phyloP scores from a whole-genome alignment of 345 rosid genomes.

The Ailanthus altissimus region DNA sequence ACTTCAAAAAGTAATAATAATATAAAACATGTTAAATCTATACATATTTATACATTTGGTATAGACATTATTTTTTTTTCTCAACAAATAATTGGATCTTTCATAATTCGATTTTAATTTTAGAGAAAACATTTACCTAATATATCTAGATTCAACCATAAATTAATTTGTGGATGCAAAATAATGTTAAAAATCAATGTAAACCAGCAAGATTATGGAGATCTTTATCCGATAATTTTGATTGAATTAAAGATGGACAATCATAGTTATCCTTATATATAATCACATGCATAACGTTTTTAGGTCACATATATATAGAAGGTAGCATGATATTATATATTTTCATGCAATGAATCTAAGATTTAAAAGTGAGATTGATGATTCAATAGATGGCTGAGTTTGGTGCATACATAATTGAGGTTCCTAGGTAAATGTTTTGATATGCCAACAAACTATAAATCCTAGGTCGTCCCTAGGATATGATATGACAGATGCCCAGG shows the following conservation, averaged over 20 bases:
- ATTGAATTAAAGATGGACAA: background rate
- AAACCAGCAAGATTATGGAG: too few relatives aligned
- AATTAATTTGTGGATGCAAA: too few relatives aligned
- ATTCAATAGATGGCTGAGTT: background rate
- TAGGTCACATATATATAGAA: background rate
- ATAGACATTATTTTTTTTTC: too few relatives aligned
- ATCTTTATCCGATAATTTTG: too few relatives aligned
- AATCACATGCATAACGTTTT: background rate
- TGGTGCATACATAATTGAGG: background rate
- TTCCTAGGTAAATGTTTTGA: background rate
- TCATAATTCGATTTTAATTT: too few relatives aligned
- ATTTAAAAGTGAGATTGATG: background rate
- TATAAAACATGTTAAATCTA: too few relatives aligned
- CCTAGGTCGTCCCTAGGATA: background rate
- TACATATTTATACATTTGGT: too few relatives aligned
- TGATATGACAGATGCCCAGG: background rate
- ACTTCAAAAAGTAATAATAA: too few relatives aligned
- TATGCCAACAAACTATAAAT: background rate
- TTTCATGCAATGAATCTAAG: background rate
- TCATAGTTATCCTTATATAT: background rate
- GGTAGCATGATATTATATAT: background rate
- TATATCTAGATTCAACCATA: too few relatives aligned
- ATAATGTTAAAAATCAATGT: background rate
- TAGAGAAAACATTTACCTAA: too few relatives aligned
- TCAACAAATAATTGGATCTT: too few relatives aligned